Evolutionary conservation across 2,329 filamentous ascomycete genomes (phyloP), one percentile per base, ranked within the genome.

Genomic region (Orbilia quercus): DNA sequence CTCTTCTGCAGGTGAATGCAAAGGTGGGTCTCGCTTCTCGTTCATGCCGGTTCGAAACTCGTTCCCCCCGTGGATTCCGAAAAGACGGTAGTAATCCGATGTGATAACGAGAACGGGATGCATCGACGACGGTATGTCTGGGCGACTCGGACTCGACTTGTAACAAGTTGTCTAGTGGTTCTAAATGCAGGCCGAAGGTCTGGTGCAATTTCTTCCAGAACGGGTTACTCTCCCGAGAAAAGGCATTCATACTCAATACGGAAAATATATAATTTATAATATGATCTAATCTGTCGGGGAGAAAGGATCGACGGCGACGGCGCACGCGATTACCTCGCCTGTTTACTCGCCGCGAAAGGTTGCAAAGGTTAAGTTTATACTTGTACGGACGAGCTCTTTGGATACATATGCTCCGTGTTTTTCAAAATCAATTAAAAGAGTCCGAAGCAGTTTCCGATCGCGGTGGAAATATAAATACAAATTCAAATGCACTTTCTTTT

Each of bases 11-110:
- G n/a, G n/a, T 40, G 20, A 5, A 45, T 7, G 7, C 25, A 44
- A 9, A 12, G 22, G 47, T 64, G 47, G 48, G 42, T 64, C 59
- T 64, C 59, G 47, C 31, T 53, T 45, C 59, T 53, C 34, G 28
- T 51, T 54, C 47, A 45, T 47, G 36, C 48, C 22, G 5, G 48
- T 45, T 51, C 48, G 36, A 54, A 38, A 16, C 59, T 20, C n/a
- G n/a, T n/a, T n/a, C 20, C 42, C 47, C 44, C 48, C 48, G 23
- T 28, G 38, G 25, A 47, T 66, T 66, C 62, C 63, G 63, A 59
- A 45, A 51, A 34, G 36, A 45, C 36, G 54, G 63, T 58, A 51
- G 53, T 53, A 59, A 59, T 58, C 53, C 53, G 28, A 9, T 31
- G 9, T 16, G 20, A 20, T 20, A 23, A 23, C 42, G 18, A 16